Conservation (phyloP, 2,329 filamentous ascomycete species). For the Calonectria hongkongensis region DNA sequence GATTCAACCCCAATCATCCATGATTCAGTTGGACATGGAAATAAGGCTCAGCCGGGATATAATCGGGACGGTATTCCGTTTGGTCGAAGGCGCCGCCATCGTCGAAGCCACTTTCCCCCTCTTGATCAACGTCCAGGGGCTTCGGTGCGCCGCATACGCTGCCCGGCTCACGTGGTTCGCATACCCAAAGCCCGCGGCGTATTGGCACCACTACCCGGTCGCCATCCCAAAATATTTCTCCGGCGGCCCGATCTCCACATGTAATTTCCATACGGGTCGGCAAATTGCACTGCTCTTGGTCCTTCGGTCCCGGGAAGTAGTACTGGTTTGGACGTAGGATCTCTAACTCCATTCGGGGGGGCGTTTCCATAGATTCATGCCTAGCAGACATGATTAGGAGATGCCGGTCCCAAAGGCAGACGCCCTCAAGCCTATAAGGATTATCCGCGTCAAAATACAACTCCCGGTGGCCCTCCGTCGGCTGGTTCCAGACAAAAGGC, state of each 20-base stretch:
- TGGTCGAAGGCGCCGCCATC: not conserved
- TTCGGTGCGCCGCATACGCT: not conserved
- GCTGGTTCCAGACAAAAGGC: constrained; percentile 34
- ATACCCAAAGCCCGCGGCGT: constrained; percentile 35
- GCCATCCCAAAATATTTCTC: constrained; percentile 45
- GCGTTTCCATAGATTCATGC: not conserved
- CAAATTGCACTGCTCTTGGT: constrained; percentile 4
- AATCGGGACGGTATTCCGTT: not conserved
- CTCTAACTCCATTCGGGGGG: constrained; percentile 13
- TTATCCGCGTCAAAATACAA: not conserved
- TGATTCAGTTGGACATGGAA: constrained; percentile 22
- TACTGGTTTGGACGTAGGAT: constrained; percentile 3
- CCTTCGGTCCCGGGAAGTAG: constrained; percentile 8
- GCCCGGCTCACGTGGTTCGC: constrained; percentile 14
- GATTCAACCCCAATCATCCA: constrained; percentile 3
- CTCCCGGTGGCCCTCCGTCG: not conserved
- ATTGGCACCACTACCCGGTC: constrained; percentile 43
- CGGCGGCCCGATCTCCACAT: not conserved
- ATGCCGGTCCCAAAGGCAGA: constrained; percentile 43
- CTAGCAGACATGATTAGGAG: constrained; percentile 34
- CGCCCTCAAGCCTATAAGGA: constrained; percentile 15
- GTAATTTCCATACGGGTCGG: constrained; percentile 22
- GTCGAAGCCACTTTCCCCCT: not conserved
- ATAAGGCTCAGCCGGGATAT: not conserved
- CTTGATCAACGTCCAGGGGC: not conserved